Percentiles rank a stretch among this genome's conserved stretches.
Evolutionary conservation across 345 rosid species (phyloP).

Genomic region (Clarkia xantiana): DNA sequence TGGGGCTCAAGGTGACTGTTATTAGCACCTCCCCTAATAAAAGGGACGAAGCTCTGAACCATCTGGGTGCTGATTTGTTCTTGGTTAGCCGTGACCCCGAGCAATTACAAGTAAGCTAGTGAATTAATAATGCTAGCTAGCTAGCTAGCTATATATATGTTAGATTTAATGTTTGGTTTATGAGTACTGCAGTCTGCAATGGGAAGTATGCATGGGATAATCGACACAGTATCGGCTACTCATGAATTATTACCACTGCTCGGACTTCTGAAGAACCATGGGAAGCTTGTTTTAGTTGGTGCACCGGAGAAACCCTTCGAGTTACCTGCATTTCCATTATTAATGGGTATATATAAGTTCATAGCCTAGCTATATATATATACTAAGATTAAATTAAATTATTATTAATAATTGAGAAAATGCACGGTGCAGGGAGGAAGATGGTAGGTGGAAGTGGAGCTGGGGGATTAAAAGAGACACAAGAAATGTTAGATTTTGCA

Average conservation of each 20-base stretch:
- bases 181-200: constrained; percentile 11
- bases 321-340: constrained; percentile 23
- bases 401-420: neutral
- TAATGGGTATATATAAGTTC: constrained; percentile 24
- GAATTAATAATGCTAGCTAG: too few relatives aligned
- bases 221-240: constrained; percentile 28
- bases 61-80: constrained; percentile 30
- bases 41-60: constrained; percentile 26
- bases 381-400: neutral
- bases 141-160: too few relatives aligned
- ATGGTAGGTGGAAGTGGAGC: constrained; percentile 6
- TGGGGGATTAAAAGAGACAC: constrained; percentile 24
- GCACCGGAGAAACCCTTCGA: constrained; percentile 24
- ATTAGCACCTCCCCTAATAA: constrained; percentile 36
- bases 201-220: constrained; percentile 23
- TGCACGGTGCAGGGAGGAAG: constrained; percentile 10
- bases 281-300: constrained; percentile 29
- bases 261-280: constrained; percentile 19
- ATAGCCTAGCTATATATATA: neutral
- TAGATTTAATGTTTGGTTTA: neutral
- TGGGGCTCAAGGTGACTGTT: constrained; percentile 29
- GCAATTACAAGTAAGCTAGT: constrained; percentile 20
- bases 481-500: constrained; percentile 14
- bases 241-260: constrained; percentile 21
- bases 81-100: constrained; percentile 22